Conservation (phyloP, 1,284 basidiomycete species). For the Chiua sp. region DNA sequence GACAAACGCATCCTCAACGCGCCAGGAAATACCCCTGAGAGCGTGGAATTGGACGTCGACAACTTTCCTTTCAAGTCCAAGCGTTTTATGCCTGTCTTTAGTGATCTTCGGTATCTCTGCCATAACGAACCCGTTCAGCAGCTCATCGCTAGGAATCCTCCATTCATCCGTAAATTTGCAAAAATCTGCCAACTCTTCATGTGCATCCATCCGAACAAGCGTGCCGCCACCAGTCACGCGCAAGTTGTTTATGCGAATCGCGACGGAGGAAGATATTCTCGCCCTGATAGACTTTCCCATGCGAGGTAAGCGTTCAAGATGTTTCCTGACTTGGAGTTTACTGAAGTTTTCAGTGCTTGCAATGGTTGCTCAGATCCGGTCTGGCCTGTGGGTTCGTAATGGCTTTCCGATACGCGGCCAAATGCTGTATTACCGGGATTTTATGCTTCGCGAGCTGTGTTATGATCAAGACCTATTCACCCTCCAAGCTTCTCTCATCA, state of each 20-base stretch:
- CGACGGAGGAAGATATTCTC: slow-evolving; percentile 67
- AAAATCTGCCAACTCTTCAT: slow-evolving; percentile 87
- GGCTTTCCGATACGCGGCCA: slow-evolving; percentile 96
- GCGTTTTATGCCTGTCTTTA: slow-evolving; percentile 91
- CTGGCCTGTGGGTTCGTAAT: slow-evolving; percentile 97
- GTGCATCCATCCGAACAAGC: slow-evolving; percentile 88
- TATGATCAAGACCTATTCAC: slow-evolving; percentile 98
- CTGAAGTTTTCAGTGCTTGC: slow-evolving; percentile 64
- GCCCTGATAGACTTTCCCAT: slow-evolving; percentile 87
- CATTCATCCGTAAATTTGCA: slow-evolving; percentile 55
- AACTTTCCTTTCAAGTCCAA: slow-evolving; percentile 90
- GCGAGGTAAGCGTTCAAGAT: slow-evolving; percentile 61
- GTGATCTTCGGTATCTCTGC: slow-evolving; percentile 80
- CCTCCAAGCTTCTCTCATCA: slow-evolving; percentile 83
- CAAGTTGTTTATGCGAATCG: slow-evolving; percentile 63
- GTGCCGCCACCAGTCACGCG: slow-evolving; percentile 80
- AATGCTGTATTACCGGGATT: slow-evolving; percentile 96
- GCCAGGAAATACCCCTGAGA: slow-evolving; percentile 30
- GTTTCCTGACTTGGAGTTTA: not conserved
- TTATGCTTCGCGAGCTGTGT: slow-evolving; percentile 93
- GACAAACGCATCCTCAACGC: slow-evolving; percentile 67
- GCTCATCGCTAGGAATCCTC: slow-evolving; percentile 69
- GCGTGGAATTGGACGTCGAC: slow-evolving; percentile 71
- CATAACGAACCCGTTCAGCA: slow-evolving; percentile 80
- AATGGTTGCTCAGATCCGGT: slow-evolving; percentile 94